Evolutionary conservation across 202 grass and related monocot species (phyloP).

Genomic region (Setaria viridis): DNA sequence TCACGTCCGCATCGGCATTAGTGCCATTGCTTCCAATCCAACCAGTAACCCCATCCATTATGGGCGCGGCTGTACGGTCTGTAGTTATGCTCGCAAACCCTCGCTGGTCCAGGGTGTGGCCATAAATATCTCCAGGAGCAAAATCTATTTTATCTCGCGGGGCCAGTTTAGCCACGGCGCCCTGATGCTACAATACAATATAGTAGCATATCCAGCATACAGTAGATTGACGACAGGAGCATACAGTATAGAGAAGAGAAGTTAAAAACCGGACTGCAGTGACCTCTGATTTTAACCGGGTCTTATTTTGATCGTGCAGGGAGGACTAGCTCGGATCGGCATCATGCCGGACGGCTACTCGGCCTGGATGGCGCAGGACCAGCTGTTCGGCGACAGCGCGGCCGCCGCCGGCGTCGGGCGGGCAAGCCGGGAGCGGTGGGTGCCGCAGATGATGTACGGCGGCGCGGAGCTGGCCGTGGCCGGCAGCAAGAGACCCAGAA

Average conservation of each 20-base stretch:
- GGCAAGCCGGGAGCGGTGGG: slow-evolving; percentile 46
- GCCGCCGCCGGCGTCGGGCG: background rate
- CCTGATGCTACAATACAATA: background rate
- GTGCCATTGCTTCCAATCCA: slow-evolving; percentile 21
- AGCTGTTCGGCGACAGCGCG: slow-evolving; percentile 45
- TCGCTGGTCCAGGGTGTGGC: slow-evolving; percentile 41
- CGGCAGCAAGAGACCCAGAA: slow-evolving; percentile 57
- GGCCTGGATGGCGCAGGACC: slow-evolving; percentile 60
- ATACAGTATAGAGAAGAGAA: no score
- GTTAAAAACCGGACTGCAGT: background rate
- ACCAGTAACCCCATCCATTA: slow-evolving; percentile 33
- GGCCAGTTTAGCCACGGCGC: slow-evolving; percentile 11
- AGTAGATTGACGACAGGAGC: background rate
- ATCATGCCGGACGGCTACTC: slow-evolving; percentile 41
- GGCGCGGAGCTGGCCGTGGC: slow-evolving; percentile 7
- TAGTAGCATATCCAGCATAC: background rate
- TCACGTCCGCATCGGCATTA: slow-evolving; percentile 50
- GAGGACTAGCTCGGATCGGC: slow-evolving; percentile 17
- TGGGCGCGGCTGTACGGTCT: slow-evolving; percentile 34
- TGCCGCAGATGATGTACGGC: slow-evolving; percentile 68
- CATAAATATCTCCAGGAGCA: slow-evolving; percentile 24
- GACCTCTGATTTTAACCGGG: background rate
- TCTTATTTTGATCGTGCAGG: slow-evolving; percentile 46
- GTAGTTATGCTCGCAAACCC: slow-evolving; percentile 33
- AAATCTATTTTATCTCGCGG: slow-evolving; percentile 22